Evolutionary conservation across 1,139 yeast genomes (phyloP), one percentile per base, ranked within the genome.

Genomic region (Kodamaea alishanica): DNA sequence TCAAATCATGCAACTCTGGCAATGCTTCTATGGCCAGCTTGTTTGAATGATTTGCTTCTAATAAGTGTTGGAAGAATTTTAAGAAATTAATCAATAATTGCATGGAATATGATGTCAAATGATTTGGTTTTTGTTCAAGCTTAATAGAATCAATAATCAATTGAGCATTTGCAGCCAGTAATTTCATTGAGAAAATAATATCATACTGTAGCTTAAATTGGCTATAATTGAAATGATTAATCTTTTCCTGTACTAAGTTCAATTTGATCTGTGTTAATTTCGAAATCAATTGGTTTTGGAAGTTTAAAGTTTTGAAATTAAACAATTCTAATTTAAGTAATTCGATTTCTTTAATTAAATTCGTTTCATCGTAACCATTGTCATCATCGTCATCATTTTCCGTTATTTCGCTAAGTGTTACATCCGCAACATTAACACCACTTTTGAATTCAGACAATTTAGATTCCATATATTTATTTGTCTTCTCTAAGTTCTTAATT

Each of bases 401-500:
- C 5, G 32, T 25, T 15, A 39, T 24, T 9, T 34, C 30, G n/a
- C 27, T 32, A 10, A 30, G 37, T 11, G 10, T 15, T 5, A 11
- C 30, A 26, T 9, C 28, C 4, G 11, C 10, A 8, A 24, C 10
- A 12, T 15, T 23, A 7, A 10, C 12, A 20, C 15, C 29, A 10
- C 27, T 20, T 26, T 37, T 41, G 28, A 37, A 35, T 30, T 40
- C 48, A 2, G 40, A 26, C 25, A 51, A 34, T 32, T 47, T 50
- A 5, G 47, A 26, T 39, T 55, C 53, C 33, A 71, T 48, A 30
- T 60, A 56, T 23, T 52, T 54, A 43, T 66, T 68, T 26, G 63
- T 58, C n/a, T 50, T 51, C 28, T 63, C 62, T n/a, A 68, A 48
- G 6, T 60, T 59, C 7, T 49, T 51, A 6, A 73, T 55, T 5